Evolutionary conservation across 306 rosid genomes (phyloP).

Genomic region (Cucumis cinereus): DNA sequence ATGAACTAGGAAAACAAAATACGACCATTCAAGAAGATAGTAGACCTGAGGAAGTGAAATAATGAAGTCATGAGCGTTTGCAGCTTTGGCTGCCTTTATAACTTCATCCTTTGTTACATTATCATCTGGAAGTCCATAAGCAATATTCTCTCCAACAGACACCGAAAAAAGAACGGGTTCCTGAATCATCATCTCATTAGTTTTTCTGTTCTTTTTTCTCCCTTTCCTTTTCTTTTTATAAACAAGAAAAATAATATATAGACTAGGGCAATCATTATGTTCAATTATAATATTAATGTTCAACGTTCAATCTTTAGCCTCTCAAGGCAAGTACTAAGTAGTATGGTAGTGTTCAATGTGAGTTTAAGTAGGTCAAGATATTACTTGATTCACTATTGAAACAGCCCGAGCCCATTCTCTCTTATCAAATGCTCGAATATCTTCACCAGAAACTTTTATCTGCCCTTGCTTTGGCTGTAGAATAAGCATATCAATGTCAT

Average conservation of each 20-base stretch:
- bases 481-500: slow-evolving; percentile 1
- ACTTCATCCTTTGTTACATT: slow-evolving; percentile 75
- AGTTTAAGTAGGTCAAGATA: slow-evolving; percentile 13
- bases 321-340: background rate
- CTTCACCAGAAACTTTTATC: slow-evolving; percentile 81
- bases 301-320: no score
- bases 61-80: slow-evolving; percentile 94
- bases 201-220: background rate
- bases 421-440: slow-evolving; percentile 84
- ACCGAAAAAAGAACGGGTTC: slow-evolving; percentile 93
- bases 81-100: slow-evolving; percentile 95
- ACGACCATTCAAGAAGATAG: slow-evolving; percentile 2
- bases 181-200: slow-evolving; percentile 22
- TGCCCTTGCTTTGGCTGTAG: slow-evolving; percentile 74
- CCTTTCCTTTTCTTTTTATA: background rate
- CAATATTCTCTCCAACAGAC: slow-evolving; percentile 93
- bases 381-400: slow-evolving; percentile 80
- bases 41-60: slow-evolving; percentile 86
- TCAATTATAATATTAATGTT: no score
- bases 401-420: slow-evolving; percentile 86
- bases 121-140: slow-evolving; percentile 95
- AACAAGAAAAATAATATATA: no score
- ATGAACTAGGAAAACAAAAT: background rate
- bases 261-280: no score
- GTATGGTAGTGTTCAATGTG: background rate